Evolutionary conservation across 371 early-diverging fungal species (phyloP), one percentile per base, ranked within the genome.

Genomic region (Apophysomyces elegans): DNA sequence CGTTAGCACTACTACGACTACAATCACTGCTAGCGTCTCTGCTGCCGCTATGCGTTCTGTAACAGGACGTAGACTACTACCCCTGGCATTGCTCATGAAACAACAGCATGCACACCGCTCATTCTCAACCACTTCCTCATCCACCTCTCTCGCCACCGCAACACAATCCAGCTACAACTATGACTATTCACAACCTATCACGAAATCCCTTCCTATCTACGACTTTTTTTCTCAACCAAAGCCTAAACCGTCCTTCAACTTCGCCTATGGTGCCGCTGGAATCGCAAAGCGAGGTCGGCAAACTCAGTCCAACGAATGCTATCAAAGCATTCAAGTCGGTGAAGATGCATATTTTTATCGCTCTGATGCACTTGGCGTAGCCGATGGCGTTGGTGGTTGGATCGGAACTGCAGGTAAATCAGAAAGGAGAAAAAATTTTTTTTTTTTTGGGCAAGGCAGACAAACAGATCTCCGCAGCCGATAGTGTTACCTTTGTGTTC

Each of bases 371-470:
- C 66, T 92, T 14, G 93, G 93, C 16, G 88, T 92, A 11, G 93
- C 91, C 5, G 93, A 92, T 66, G 93, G 93, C 13, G 90, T 92
- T 18, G 92, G 93, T 50, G 91, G 92, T 36, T 91, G 92, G 92
- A 80, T 83, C 11, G 83, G 85, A 16, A 69, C 67, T 9, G 62
- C 65, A 59, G 72, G 75, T 75, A 69, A 66, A 26, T 26, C 32
- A 26, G 3, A 26, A 45, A 44, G 38, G 58, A 46, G n/a, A 67
- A n/a, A n/a, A n/a, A n/a, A n/a, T n/a, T n/a, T n/a, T n/a, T n/a
- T n/a, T n/a, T n/a, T n/a, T 0, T 26, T 26, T 1, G 32, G 26
- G 21, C 7, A 9, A 13, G 44, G 5, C 12, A 35, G 41, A 13
- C 32, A 13, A 41, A 16, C n/a, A 39, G 36, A 59, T 46, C 35